phyloP scores from a whole-genome alignment of 176 grass and related monocot species.

The Avena eriantha region DNA sequence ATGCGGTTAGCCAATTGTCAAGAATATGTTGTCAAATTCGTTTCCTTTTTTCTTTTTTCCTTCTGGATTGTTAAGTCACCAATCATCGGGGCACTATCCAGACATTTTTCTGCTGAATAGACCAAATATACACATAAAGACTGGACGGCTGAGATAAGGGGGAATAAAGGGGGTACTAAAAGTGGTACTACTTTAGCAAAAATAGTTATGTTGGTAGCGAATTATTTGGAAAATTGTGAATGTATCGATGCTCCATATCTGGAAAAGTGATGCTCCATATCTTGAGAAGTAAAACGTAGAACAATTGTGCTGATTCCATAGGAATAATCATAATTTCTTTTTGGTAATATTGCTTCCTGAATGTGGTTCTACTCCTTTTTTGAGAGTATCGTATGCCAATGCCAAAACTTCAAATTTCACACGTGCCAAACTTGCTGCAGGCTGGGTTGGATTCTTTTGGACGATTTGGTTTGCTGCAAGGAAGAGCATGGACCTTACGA shows the following conservation, averaged over 20 bases:
- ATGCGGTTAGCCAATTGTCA: not conserved
- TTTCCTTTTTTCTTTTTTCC: not conserved
- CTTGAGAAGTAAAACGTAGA: not conserved
- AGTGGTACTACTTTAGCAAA: constrained; percentile 1
- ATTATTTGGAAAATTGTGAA: constrained; percentile 6
- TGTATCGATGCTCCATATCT: constrained; percentile 37
- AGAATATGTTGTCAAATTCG: constrained; percentile 5
- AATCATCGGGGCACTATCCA: not conserved
- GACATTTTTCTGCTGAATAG: constrained; percentile 28
- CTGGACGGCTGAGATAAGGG: not conserved
- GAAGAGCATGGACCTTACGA: constrained; percentile 79
- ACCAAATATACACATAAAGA: not conserved
- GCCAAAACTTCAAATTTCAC: not conserved
- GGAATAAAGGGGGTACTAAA: constrained; percentile 28
- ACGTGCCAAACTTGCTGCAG: constrained; percentile 48
- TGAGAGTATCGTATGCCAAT: not conserved
- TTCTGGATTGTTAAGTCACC: not conserved
- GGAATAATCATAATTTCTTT: not conserved
- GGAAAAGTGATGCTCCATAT: constrained; percentile 28
- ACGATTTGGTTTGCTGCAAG: constrained; percentile 63
- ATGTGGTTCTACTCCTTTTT: not conserved
- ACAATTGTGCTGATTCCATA: not conserved
- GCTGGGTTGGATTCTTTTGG: constrained; percentile 90
- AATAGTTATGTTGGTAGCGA: not conserved
- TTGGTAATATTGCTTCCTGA: not conserved